Evolutionary conservation across 2,329 filamentous ascomycete species (phyloP), one percentile per base, ranked within the genome.

Genomic region (Scedosporium boydii): DNA sequence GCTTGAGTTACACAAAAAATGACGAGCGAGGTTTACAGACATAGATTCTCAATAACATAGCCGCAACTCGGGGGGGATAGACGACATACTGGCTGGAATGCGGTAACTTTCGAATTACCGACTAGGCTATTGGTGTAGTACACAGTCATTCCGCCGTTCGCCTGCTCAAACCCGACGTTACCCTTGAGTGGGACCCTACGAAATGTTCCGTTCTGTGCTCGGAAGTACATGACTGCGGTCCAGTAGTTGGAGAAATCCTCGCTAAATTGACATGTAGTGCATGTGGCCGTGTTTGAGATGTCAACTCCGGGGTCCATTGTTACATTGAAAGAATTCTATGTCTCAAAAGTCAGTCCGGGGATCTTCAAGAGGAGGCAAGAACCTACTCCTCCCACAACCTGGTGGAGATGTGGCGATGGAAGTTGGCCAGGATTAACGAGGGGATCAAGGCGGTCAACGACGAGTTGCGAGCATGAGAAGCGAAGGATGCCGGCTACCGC

Each of bases 161-260:
- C 42, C 10, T 59, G 78, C 70, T 61, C 48, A 59, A 73, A 69
- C 7, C 69, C 69, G 44, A 68, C 65, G 58, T 75, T 74, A 71
- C 82, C 82, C 59, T 85, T 88, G 72, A 87, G 87, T 67, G 90
- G 69, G 57, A 91, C 83, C 68, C 84, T 84, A 64, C 82, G 79
- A 67, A 91, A 80, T 62, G 76, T 78, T 63, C 72, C 70, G 73
- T 87, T 60, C 14, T 58, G 21, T 26, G 69, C 67, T 46, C 69
- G 69, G 68, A 72, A 73, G 67, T 72, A 73, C 62, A 75, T 57
- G 48, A 70, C 67, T 12, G 71, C 71, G 6, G 71, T 73, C 70
- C 70, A 72, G 67, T 73, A 73, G 65, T 74, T 73, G 57, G 64
- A 68, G 63, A 68, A 62, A 64, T 74, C 73, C 59, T 71, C 70